These are phyloP conservation scores for Acidomyces sp. DNA, from an alignment of 495 filamentous ascomycete genomes.

Conservation along the genomic window DNA sequence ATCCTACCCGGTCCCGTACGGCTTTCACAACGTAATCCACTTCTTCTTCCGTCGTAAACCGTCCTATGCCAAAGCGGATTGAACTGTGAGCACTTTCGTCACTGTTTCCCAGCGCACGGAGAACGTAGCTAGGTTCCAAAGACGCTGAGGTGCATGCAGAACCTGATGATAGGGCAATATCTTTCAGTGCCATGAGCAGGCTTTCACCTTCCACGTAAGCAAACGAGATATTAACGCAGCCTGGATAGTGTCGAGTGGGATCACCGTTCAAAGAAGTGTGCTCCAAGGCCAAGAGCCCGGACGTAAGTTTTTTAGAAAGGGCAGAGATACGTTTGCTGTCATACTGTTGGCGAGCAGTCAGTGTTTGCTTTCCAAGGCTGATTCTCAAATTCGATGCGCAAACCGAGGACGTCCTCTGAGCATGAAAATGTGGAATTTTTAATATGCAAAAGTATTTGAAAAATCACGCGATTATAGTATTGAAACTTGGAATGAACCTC, in stretches of 20 bases:
- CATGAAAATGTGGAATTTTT: no score
- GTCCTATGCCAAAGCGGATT: slow-evolving; percentile 93
- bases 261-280: slow-evolving; percentile 89
- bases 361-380: not conserved
- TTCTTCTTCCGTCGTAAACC: slow-evolving; percentile 88
- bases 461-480: no score
- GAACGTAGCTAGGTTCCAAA: slow-evolving; percentile 87
- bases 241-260: slow-evolving; percentile 70
- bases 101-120: slow-evolving; percentile 84
- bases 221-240: slow-evolving; percentile 96
- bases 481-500: no score
- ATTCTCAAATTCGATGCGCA: no score
- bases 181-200: slow-evolving; percentile 93
- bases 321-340: slow-evolving; percentile 69
- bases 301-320: slow-evolving; percentile 70
- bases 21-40: slow-evolving; percentile 97
- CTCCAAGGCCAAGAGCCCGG: slow-evolving; percentile 73
- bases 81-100: slow-evolving; percentile 96
- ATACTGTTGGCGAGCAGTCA: slow-evolving; percentile 45
- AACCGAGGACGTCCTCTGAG: no score
- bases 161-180: slow-evolving; percentile 92
- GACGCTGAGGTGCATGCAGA: slow-evolving; percentile 96
- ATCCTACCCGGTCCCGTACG: slow-evolving; percentile 74
- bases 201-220: slow-evolving; percentile 97
- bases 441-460: no score